Evolutionary conservation across 331 rosid genomes (phyloP).

Genomic region (Rhamnella rubrinervis): DNA sequence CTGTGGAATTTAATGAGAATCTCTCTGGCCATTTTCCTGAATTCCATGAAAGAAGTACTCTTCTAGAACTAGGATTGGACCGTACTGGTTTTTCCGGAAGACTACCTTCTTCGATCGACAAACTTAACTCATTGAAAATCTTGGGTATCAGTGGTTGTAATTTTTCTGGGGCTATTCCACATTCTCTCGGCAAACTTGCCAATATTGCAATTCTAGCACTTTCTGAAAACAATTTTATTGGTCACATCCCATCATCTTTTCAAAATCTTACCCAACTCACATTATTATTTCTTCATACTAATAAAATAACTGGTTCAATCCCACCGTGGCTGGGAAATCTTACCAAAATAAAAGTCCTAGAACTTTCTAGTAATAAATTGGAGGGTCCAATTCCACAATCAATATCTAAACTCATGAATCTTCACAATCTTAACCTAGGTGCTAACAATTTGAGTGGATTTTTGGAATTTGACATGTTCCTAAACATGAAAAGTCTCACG

Average conservation of each 20-base stretch:
- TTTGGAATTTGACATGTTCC: not conserved
- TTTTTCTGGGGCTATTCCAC: not conserved
- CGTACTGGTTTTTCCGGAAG: too few relatives aligned
- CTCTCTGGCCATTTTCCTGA: too few relatives aligned
- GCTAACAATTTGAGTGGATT: not conserved
- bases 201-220: not conserved
- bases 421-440: not conserved
- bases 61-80: too few relatives aligned
- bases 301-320: not conserved
- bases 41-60: too few relatives aligned
- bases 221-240: not conserved
- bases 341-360: not conserved
- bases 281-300: not conserved
- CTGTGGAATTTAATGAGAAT: too few relatives aligned
- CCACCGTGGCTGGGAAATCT: slow-evolving; percentile 14
- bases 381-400: not conserved
- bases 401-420: not conserved
- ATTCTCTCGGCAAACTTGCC: not conserved
- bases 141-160: not conserved
- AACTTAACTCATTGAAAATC: too few relatives aligned
- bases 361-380: not conserved
- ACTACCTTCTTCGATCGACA: too few relatives aligned
- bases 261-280: not conserved
- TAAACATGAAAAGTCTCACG: slow-evolving; percentile 1
- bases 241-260: not conserved